A percentile compares a stretch with the other conserved stretches of the same genome.
These are phyloP conservation scores for Thermochaetoides thermophila DNA, from an alignment of 495 filamentous ascomycete species.

Conservation along the genomic window DNA sequence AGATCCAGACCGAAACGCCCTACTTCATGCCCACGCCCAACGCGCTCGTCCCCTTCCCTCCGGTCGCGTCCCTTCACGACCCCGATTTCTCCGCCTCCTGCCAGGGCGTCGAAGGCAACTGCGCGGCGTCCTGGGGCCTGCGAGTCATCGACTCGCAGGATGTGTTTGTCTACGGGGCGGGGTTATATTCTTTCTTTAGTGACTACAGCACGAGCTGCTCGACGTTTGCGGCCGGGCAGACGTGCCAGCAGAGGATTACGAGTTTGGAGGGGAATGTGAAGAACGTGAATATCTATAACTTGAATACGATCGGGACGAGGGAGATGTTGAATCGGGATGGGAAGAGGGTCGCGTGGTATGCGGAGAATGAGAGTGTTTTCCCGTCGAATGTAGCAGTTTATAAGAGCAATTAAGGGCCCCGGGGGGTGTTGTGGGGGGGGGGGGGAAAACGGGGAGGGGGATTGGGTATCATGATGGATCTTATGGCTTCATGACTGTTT, in stretches of 20 bases:
- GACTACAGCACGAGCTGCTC: conserved; percentile 33
- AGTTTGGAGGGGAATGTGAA: conserved; percentile 30
- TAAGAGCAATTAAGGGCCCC: no score
- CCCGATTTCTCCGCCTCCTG: conserved; percentile 41
- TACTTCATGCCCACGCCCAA: conserved; percentile 52
- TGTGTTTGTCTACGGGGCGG: conserved; percentile 53
- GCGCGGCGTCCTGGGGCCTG: conserved; percentile 49
- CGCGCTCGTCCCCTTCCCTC: conserved; percentile 42
- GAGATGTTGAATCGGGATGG: conserved; percentile 34
- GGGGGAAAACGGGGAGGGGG: no score
- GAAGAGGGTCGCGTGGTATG: conserved; percentile 22
- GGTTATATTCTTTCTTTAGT: conserved; percentile 66
- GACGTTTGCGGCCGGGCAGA: conserved; percentile 28
- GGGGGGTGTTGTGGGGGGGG: no score
- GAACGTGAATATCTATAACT: conserved; percentile 37
- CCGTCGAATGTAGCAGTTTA: conserved; percentile 30
- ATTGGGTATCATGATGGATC: no score
- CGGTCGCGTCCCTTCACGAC: conserved; percentile 35
- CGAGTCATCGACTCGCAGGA: conserved; percentile 43
- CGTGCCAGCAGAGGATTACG: conserved; percentile 41
- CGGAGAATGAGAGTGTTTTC: conserved; percentile 34
- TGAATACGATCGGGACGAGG: conserved; percentile 38
- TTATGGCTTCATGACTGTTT: no score
- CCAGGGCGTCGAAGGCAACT: conserved; percentile 29
- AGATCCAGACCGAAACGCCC: conserved; percentile 76